These are phyloP conservation scores for Colletotrichum zoysiae DNA, from an alignment of 2,329 filamentous ascomycete species.

Conservation along the genomic window DNA sequence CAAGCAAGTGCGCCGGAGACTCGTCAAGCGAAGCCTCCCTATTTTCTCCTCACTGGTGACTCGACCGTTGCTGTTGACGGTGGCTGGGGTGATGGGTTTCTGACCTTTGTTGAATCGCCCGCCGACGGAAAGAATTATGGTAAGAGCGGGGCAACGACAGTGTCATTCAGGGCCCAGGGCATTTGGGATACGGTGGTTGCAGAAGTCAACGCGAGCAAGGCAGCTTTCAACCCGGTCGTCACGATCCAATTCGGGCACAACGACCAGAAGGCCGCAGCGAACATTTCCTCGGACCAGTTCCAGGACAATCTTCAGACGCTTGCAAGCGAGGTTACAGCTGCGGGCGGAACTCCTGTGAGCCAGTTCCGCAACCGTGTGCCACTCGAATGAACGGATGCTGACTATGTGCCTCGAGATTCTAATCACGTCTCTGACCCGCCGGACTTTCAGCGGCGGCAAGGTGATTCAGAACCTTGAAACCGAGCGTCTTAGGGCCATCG, in stretches of 20 bases:
- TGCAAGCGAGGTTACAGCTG: slow-evolving; percentile 56
- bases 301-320: slow-evolving; percentile 64
- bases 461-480: slow-evolving; percentile 62
- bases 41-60: slow-evolving; percentile 63
- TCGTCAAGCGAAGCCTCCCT: slow-evolving; percentile 50
- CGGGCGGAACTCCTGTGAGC: slow-evolving; percentile 59
- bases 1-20: neutral
- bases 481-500: slow-evolving; percentile 60
- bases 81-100: slow-evolving; percentile 72
- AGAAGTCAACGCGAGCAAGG: slow-evolving; percentile 55
- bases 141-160: slow-evolving; percentile 68
- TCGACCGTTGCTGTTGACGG: slow-evolving; percentile 62
- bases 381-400: slow-evolving; percentile 30
- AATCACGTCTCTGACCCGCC: slow-evolving; percentile 66
- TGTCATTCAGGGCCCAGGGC: slow-evolving; percentile 64
- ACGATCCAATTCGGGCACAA: slow-evolving; percentile 71
- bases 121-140: slow-evolving; percentile 68
- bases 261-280: slow-evolving; percentile 65
- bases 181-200: slow-evolving; percentile 64
- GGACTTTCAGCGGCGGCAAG: slow-evolving; percentile 58
- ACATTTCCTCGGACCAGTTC: slow-evolving; percentile 62
- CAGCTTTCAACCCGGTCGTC: slow-evolving; percentile 45
- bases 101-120: slow-evolving; percentile 60
- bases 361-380: slow-evolving; percentile 8
- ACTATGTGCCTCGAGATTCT: slow-evolving; percentile 54